Evolutionary conservation across 1,139 yeast genomes (phyloP).

Genomic region (Blastobotrys arbuscula): DNA sequence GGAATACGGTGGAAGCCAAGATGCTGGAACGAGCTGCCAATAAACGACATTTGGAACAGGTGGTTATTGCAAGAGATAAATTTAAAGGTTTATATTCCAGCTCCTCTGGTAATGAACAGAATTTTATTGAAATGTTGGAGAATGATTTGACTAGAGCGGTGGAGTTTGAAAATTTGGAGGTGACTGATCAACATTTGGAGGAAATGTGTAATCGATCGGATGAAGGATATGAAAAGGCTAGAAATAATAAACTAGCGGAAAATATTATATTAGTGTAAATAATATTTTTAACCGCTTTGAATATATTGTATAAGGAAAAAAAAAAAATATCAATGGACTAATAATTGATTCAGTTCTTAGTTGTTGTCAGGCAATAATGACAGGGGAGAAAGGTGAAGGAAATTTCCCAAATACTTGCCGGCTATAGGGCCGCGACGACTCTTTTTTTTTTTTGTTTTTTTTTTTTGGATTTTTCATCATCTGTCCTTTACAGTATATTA

Average conservation of each 20-base stretch:
- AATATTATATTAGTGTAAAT: background rate
- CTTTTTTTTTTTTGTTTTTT: constrained; percentile 1
- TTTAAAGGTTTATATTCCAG: constrained; percentile 46
- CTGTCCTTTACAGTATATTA: background rate
- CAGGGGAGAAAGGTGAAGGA: no score
- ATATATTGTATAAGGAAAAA: no score
- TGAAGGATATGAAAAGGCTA: constrained; percentile 37
- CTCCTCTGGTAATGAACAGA: constrained; percentile 13
- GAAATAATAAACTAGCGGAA: background rate
- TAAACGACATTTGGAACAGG: constrained; percentile 71
- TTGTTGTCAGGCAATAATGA: no score
- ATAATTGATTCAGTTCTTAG: no score
- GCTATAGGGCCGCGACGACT: no score
- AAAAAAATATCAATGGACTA: no score
- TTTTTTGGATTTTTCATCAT: background rate
- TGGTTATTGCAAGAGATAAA: constrained; percentile 80
- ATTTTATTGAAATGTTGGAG: constrained; percentile 18
- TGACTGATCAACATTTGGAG: constrained; percentile 41
- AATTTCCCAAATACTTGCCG: no score
- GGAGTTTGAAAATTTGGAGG: constrained; percentile 25
- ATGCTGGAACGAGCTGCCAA: constrained; percentile 70
- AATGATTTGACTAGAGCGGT: constrained; percentile 23
- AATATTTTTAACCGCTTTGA: no score
- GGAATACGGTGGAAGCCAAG: constrained; percentile 77
- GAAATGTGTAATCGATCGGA: constrained; percentile 52